Evolutionary conservation across 176 grass and related monocot genomes (phyloP), one percentile per base, ranked within the genome.

Genomic region (Aegilops tauschii): DNA sequence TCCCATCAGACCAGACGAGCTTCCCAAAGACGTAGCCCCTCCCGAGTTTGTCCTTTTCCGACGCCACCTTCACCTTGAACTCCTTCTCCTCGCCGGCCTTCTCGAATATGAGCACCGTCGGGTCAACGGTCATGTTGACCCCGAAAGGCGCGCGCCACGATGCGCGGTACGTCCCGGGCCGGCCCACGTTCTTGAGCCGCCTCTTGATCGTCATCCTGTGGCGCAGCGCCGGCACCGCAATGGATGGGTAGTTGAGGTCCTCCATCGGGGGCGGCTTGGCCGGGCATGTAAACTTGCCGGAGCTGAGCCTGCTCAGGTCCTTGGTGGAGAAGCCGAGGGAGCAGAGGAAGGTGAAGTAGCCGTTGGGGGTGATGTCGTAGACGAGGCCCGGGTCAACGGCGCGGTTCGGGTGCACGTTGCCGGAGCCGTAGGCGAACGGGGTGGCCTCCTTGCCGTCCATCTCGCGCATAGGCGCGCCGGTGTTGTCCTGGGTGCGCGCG

Each of bases 211-310:
- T 90, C 68, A 85, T 42, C 16, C 73, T 44, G 29, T 25, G 61
- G 28, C 78, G 82, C 17, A 98, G 71, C 37, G 61, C 21, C 5
- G 91, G 73, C 6, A 87, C 80, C 0, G 85, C 13, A 66, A 98
- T 98, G 62, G 95, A 92, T 16, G 95, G 95, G 84, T 98, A 98
- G 89, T 98, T 98, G 69, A 98, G 73, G 82, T 95, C 83, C 89
- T 98, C 93, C 32, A 84, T 77, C 4, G 39, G 52, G 32, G 27
- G 80, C 9, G 27, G 6, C 20, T 73, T 83, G 12, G 9, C 54
- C 13, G 95, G 95, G 86, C 93, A 98, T 1, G 2, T 8, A 77
- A 90, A 95, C 31, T 56, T 61, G 20, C 84, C 71, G 35, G 61
- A 73, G 47, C 29, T 82, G 52, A 98, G 79, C 28, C 61, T 23